These are phyloP conservation scores for Pythium monospermum DNA, from an alignment of 352 stramenopile genomes.

Conservation along the genomic window DNA sequence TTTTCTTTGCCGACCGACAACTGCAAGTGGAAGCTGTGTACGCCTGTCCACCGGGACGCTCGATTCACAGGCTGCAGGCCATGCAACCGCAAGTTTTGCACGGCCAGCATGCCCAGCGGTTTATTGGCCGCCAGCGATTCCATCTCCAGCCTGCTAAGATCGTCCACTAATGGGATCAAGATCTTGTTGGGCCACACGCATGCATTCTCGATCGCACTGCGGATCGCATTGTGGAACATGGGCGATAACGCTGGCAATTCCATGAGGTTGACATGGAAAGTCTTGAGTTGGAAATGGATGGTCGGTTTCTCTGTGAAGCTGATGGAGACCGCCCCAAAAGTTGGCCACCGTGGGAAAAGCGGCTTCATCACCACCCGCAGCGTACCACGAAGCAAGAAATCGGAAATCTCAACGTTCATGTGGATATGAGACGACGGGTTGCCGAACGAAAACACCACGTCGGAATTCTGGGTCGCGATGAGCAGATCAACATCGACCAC, in stretches of 20 bases:
- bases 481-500: slow-evolving; percentile 41
- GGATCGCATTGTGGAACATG: slow-evolving; percentile 34
- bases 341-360: slow-evolving; percentile 40
- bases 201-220: slow-evolving; percentile 27
- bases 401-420: slow-evolving; percentile 38
- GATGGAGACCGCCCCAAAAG: slow-evolving; percentile 31
- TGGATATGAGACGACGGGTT: slow-evolving; percentile 27
- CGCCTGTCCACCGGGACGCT: slow-evolving; percentile 29
- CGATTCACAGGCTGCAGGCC: slow-evolving; percentile 24
- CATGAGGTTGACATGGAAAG: slow-evolving; percentile 39
- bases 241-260: slow-evolving; percentile 38
- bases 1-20: slow-evolving; percentile 30
- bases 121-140: slow-evolving; percentile 34
- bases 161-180: slow-evolving; percentile 36
- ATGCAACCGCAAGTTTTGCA: slow-evolving; percentile 29
- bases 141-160: slow-evolving; percentile 43
- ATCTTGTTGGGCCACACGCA: slow-evolving; percentile 43
- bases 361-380: slow-evolving; percentile 41
- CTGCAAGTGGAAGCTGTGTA: slow-evolving; percentile 31
- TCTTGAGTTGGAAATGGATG: slow-evolving; percentile 42
- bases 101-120: slow-evolving; percentile 33
- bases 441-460: slow-evolving; percentile 39
- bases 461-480: slow-evolving; percentile 36
- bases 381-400: slow-evolving; percentile 37
- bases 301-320: slow-evolving; percentile 43